Evolutionary conservation across 768 basidiomycete genomes (phyloP).

Genomic region (Macrolepiota dolichaula): DNA sequence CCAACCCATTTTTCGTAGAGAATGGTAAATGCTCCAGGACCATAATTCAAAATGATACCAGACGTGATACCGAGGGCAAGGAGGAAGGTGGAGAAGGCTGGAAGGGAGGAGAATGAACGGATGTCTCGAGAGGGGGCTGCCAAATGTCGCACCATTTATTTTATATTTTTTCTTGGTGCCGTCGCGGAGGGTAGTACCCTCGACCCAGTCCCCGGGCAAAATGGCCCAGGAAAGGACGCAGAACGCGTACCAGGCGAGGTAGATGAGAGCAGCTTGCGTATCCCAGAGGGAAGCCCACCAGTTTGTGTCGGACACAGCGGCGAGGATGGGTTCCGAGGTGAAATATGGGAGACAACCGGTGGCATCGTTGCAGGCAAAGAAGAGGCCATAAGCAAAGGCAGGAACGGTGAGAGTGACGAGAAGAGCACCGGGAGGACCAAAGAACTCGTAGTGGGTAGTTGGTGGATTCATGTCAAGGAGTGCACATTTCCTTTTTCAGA

Average conservation of each 20-base stretch:
- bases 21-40: slow-evolving; percentile 81
- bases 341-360: slow-evolving; percentile 58
- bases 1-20: slow-evolving; percentile 92
- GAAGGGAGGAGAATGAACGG: background rate
- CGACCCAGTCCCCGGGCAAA: slow-evolving; percentile 70
- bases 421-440: slow-evolving; percentile 77
- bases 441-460: slow-evolving; percentile 75
- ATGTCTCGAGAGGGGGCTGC: background rate
- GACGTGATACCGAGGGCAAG: slow-evolving; percentile 70
- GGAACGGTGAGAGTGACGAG: slow-evolving; percentile 72
- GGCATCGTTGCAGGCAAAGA: slow-evolving; percentile 72
- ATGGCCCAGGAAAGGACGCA: slow-evolving; percentile 77
- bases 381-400: slow-evolving; percentile 66
- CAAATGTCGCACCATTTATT: slow-evolving; percentile 75
- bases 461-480: slow-evolving; percentile 52
- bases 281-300: slow-evolving; percentile 87
- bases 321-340: slow-evolving; percentile 40
- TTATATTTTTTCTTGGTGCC: slow-evolving; percentile 83
- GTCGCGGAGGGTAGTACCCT: slow-evolving; percentile 68
- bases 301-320: slow-evolving; percentile 40
- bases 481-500: slow-evolving; percentile 15
- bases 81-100: slow-evolving; percentile 87
- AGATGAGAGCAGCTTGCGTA: slow-evolving; percentile 67
- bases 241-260: slow-evolving; percentile 90
- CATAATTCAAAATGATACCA: slow-evolving; percentile 70